Evolutionary conservation across 306 rosid genomes (phyloP).

Genomic region (Citrullus amarus): DNA sequence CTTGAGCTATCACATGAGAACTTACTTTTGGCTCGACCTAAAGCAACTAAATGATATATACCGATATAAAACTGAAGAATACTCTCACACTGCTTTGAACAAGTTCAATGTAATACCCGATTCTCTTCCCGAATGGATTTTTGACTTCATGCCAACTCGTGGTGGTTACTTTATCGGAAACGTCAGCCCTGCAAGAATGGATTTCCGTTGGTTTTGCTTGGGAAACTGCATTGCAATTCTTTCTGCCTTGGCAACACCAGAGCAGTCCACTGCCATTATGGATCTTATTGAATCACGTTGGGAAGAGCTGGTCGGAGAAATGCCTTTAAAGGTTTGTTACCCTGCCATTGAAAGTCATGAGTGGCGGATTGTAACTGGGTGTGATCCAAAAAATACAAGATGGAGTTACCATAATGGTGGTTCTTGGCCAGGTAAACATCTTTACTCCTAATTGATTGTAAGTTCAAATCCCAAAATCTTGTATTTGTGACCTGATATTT

Average conservation of each 20-base stretch:
- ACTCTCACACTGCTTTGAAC: constrained; percentile 87
- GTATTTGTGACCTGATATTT: too few relatives aligned
- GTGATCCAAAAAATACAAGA: constrained; percentile 79
- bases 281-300: constrained; percentile 85
- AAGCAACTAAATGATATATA: constrained; percentile 79
- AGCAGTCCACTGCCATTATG: constrained; percentile 78
- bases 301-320: constrained; percentile 71
- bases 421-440: constrained; percentile 71
- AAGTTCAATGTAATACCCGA: constrained; percentile 86
- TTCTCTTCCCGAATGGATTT: constrained; percentile 86
- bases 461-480: neutral
- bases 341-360: constrained; percentile 76
- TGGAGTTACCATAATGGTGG: constrained; percentile 96
- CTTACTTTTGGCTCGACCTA: constrained; percentile 80
- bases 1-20: constrained; percentile 74
- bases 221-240: constrained; percentile 84
- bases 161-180: constrained; percentile 92
- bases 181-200: constrained; percentile 89
- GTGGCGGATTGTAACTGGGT: constrained; percentile 61
- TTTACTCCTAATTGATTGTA: neutral
- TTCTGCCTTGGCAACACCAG: constrained; percentile 80
- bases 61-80: constrained; percentile 86
- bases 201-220: constrained; percentile 80
- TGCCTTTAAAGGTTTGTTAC: constrained; percentile 85
- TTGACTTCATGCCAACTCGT: constrained; percentile 63